Evolutionary conservation across 1,284 basidiomycete species (phyloP).

Genomic region (Entoloma clypeatum): DNA sequence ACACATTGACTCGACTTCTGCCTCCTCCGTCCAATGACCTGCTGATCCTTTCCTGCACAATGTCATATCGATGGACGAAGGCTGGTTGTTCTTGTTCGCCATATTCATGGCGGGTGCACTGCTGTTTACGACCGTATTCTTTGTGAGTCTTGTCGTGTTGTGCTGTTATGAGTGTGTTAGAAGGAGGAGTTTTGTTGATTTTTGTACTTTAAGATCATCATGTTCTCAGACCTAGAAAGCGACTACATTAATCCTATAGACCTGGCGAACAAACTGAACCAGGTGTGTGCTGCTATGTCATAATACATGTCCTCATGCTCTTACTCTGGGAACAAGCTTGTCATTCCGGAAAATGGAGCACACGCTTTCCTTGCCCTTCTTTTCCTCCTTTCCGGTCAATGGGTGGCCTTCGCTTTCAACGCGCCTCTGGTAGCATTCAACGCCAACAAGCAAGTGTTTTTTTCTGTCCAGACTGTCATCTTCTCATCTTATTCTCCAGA

Average conservation of each 20-base stretch:
- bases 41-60: too few species aligned
- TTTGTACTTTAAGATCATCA: slow-evolving; percentile 95
- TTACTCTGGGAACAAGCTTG: slow-evolving; percentile 63
- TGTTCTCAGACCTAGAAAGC: slow-evolving; percentile 98
- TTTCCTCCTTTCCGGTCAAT: slow-evolving; percentile 93
- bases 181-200: too few species aligned
- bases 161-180: too few species aligned
- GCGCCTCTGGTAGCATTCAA: slow-evolving; percentile 89
- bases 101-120: slow-evolving; percentile 83
- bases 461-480: slow-evolving; percentile 1
- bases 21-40: too few species aligned
- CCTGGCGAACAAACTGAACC: slow-evolving; percentile 99
- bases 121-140: slow-evolving; percentile 92
- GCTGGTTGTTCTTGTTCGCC: slow-evolving; percentile 87
- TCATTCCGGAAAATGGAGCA: slow-evolving; percentile 92
- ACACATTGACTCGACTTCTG: too few species aligned
- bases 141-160: slow-evolving; percentile 55
- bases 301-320: slow-evolving; percentile 1
- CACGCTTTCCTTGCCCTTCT: slow-evolving; percentile 87
- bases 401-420: slow-evolving; percentile 91
- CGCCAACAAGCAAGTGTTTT: slow-evolving; percentile 80
- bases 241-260: slow-evolving; percentile 99
- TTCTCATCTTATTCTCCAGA: slow-evolving; percentile 41
- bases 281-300: slow-evolving; percentile 48
- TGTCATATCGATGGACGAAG: too few species aligned